Evolutionary conservation across 148 eudicot species (phyloP).

Genomic region (Cornus florida): DNA sequence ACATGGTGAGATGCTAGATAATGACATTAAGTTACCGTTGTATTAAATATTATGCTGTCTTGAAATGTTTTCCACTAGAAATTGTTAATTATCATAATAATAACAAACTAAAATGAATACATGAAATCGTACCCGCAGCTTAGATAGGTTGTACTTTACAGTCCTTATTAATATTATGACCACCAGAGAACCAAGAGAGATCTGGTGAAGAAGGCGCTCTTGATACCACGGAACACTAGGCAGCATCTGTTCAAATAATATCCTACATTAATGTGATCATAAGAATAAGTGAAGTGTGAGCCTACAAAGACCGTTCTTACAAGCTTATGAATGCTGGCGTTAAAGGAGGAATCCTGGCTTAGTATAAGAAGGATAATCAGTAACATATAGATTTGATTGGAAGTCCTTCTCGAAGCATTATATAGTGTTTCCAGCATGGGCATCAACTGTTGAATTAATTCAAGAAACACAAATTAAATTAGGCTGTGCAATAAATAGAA

Average conservation of each 20-base stretch:
- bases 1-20: too few relatives aligned
- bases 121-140: constrained; percentile 64
- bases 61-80: too few relatives aligned
- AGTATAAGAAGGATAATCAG: constrained; percentile 88
- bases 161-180: constrained; percentile 85
- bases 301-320: constrained; percentile 34
- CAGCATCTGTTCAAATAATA: constrained; percentile 53
- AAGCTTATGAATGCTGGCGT: constrained; percentile 91
- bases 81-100: too few relatives aligned
- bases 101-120: background rate
- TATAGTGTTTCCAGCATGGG: constrained; percentile 88
- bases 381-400: constrained; percentile 95
- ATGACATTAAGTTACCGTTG: too few relatives aligned
- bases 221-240: constrained; percentile 90
- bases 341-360: constrained; percentile 94
- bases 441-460: constrained; percentile 62
- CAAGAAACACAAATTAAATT: constrained; percentile 13
- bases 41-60: too few relatives aligned
- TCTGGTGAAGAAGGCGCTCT: constrained; percentile 80
- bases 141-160: constrained; percentile 85
- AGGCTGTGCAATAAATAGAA: background rate
- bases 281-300: background rate
- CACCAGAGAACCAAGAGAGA: constrained; percentile 92
- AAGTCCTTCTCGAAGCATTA: constrained; percentile 71
- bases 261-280: background rate